These are phyloP conservation scores for Selenicereus undatus DNA, from an alignment of 148 eudicot genomes.

Conservation along the genomic window DNA sequence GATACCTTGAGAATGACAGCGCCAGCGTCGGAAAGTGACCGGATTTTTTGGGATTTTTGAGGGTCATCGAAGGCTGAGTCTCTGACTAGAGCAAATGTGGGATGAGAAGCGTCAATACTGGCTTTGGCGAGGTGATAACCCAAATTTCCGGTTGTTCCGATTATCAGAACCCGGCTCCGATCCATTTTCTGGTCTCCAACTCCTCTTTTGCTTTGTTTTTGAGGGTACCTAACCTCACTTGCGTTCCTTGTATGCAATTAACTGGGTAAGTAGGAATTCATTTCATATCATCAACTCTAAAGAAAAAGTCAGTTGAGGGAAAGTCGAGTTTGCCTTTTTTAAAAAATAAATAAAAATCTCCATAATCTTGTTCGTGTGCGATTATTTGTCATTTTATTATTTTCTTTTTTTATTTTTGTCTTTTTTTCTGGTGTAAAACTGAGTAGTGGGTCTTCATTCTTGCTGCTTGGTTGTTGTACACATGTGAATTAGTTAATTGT, in stretches of 20 bases:
- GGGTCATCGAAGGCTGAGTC: constrained; percentile 48
- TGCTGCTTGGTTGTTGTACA: no score
- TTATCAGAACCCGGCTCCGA: constrained; percentile 58
- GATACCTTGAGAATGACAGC: constrained; percentile 47
- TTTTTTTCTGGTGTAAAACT: no score
- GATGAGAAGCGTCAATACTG: constrained; percentile 56
- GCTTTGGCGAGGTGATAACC: constrained; percentile 65
- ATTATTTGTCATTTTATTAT: no score
- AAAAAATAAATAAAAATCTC: no score
- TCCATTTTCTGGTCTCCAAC: constrained; percentile 18
- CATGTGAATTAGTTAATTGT: no score
- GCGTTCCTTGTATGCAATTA: neutral
- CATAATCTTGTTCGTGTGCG: no score
- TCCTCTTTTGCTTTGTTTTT: neutral
- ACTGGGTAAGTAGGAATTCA: no score
- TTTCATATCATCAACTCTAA: no score
- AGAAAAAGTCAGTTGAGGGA: no score
- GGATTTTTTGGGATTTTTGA: constrained; percentile 45
- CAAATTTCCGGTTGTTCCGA: constrained; percentile 73
- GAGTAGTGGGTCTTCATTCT: no score
- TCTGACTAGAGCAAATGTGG: constrained; percentile 67
- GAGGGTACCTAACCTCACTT: neutral
- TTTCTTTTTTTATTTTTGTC: no score
- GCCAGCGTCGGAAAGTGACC: constrained; percentile 45
- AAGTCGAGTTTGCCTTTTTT: no score